These are phyloP conservation scores for Phytophthora aleatoria DNA, from an alignment of 352 stramenopile genomes.

Conservation along the genomic window DNA sequence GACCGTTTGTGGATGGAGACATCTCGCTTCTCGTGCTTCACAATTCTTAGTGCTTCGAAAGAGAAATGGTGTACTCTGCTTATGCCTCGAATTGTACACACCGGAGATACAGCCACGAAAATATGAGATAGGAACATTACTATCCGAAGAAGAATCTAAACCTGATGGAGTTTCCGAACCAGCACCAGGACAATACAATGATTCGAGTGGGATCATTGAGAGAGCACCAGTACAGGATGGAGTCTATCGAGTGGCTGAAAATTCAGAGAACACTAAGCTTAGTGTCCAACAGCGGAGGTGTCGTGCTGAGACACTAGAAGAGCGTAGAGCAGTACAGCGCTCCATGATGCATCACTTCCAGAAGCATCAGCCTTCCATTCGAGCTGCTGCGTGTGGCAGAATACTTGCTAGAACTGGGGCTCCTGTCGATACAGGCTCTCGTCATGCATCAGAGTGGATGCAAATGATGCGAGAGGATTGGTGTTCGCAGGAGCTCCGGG, in stretches of 20 bases:
- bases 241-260: not conserved
- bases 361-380: constrained; percentile 49
- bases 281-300: not conserved
- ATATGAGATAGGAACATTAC: too few relatives aligned
- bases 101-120: too few relatives aligned
- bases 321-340: constrained; percentile 5
- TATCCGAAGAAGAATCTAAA: too few relatives aligned
- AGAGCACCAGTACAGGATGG: not conserved
- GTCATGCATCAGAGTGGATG: constrained; percentile 47
- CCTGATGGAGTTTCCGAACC: too few relatives aligned
- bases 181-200: too few relatives aligned
- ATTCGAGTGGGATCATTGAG: not conserved
- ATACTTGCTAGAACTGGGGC: constrained; percentile 9
- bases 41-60: too few relatives aligned
- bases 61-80: too few relatives aligned
- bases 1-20: too few relatives aligned
- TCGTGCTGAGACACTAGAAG: constrained; percentile 12
- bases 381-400: constrained; percentile 17
- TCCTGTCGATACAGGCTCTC: not conserved
- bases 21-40: too few relatives aligned
- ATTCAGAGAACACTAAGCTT: not conserved
- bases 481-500: constrained; percentile 42
- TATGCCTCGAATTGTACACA: too few relatives aligned
- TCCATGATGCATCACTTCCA: constrained; percentile 36
- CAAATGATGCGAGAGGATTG: constrained; percentile 61